phyloP scores from a whole-genome alignment of 1,284 basidiomycete species.

The Ceratobasidium sp. region DNA sequence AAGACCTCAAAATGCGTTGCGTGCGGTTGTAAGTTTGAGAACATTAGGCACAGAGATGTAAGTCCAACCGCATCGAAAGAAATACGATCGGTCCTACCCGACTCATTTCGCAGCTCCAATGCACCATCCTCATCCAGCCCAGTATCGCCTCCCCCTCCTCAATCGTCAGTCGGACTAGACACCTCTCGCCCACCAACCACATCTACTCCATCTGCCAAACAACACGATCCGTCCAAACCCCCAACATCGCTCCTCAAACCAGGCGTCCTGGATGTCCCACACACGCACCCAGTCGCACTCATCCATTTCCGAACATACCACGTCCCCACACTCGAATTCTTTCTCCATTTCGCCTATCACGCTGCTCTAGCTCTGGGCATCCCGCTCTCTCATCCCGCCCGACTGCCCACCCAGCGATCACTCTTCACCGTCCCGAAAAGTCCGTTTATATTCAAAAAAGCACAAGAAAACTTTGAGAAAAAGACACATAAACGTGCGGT shows the following conservation, averaged over 20 bases:
- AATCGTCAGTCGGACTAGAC: neutral
- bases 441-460: slow-evolving; percentile 94
- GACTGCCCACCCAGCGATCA: slow-evolving; percentile 77
- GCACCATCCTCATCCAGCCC: neutral
- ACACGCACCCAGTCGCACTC: slow-evolving; percentile 80
- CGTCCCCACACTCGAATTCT: slow-evolving; percentile 72
- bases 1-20: neutral
- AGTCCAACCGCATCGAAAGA: neutral
- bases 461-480: slow-evolving; percentile 94
- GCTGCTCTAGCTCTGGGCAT: slow-evolving; percentile 86
- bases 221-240: slow-evolving; percentile 19
- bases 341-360: slow-evolving; percentile 84
- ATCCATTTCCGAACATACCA: slow-evolving; percentile 86
- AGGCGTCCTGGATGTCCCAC: slow-evolving; percentile 61
- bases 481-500: slow-evolving; percentile 83
- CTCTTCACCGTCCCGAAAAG: slow-evolving; percentile 88
- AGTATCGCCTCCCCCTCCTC: neutral
- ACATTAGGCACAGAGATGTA: slow-evolving; percentile 3
- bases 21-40: neutral
- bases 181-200: neutral
- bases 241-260: slow-evolving; percentile 40
- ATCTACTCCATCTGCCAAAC: neutral
- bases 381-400: slow-evolving; percentile 72
- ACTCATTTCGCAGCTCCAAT: neutral
- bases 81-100: neutral